Conservation (phyloP, 768 basidiomycete species). For the Serendipita sp. region DNA sequence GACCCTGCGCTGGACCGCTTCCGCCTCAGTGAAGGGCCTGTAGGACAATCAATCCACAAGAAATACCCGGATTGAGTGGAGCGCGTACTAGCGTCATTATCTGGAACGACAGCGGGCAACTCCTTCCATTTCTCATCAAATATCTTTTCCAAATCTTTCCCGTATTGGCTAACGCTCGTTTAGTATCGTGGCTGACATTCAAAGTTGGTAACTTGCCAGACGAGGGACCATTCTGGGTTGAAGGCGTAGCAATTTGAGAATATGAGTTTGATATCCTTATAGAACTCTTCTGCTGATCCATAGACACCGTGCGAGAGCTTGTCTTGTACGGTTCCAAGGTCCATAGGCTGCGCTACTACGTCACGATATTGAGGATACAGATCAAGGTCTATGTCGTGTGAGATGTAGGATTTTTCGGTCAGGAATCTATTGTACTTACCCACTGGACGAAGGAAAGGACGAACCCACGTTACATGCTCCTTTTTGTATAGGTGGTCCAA, state of each 20-base stretch:
- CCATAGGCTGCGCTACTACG: conserved; percentile 86
- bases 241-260: conserved; percentile 81
- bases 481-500: conserved; percentile 63
- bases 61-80: too few relatives aligned
- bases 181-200: neutral
- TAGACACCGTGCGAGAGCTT: conserved; percentile 79
- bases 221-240: conserved; percentile 28
- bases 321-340: conserved; percentile 78
- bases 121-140: conserved; percentile 88
- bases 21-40: neutral
- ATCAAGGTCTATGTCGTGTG: neutral
- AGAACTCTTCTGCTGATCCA: conserved; percentile 57
- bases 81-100: too few relatives aligned
- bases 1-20: neutral
- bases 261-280: conserved; percentile 73
- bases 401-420: conserved; percentile 19
- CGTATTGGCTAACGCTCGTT: neutral
- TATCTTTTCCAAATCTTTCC: conserved; percentile 20
- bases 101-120: conserved; percentile 29
- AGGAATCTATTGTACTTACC: neutral
- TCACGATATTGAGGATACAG: conserved; percentile 61
- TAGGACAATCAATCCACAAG: too few relatives aligned
- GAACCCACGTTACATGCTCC: conserved; percentile 52
- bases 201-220: neutral
- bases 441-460: conserved; percentile 87